These are phyloP conservation scores for Apophysomyces elegans DNA, from an alignment of 371 early-diverging fungal genomes.

Conservation along the genomic window DNA sequence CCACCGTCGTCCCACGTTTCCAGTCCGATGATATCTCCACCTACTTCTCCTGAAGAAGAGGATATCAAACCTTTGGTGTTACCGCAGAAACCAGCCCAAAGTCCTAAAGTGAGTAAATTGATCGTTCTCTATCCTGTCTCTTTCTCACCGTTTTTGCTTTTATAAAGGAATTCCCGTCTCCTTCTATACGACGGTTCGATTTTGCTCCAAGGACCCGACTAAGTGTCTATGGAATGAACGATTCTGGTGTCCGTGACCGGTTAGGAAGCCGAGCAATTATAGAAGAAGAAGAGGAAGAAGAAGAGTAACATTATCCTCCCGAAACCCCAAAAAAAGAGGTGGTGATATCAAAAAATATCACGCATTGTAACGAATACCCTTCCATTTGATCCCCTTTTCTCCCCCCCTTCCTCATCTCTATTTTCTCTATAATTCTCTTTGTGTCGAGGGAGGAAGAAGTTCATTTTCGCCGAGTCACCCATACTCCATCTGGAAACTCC, in stretches of 20 bases:
- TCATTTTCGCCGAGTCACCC: no score
- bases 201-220: conserved; percentile 43
- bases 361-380: conserved; percentile 9
- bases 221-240: conserved; percentile 42
- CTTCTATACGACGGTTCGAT: conserved; percentile 24
- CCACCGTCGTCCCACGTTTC: neutral
- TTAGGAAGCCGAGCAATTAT: conserved; percentile 62
- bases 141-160: no score
- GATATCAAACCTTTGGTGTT: neutral
- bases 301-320: conserved; percentile 2
- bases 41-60: neutral
- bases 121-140: neutral
- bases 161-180: neutral
- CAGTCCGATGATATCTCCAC: neutral
- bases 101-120: conserved; percentile 3
- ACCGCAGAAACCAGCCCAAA: neutral
- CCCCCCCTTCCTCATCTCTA: no score
- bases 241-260: conserved; percentile 38
- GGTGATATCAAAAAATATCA: neutral
- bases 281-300: conserved; percentile 78
- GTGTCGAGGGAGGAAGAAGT: no score
- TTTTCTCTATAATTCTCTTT: no score
- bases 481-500: no score
- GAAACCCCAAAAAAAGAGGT: no score
- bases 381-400: neutral